Base-by-base conservation (phyloP, 2,329 filamentous ascomycete species). In the Alternaria incomplexa region DNA sequence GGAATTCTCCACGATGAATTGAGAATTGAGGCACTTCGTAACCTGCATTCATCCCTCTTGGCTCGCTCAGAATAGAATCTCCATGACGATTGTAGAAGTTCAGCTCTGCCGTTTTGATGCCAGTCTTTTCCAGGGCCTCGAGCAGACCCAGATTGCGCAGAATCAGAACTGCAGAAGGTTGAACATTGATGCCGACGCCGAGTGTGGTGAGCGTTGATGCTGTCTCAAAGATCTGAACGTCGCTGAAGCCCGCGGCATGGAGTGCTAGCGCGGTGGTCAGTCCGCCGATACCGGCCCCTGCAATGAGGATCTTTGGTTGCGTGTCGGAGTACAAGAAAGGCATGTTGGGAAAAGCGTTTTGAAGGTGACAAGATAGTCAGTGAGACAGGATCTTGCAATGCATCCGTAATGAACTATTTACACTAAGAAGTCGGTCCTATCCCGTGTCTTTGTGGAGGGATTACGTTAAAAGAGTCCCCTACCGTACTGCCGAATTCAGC, bases 201-300 rank as follows among this genome's bases (percentile, higher is more conserved):
- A 84, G 73, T 7, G 81, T 80, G 7, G 80, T 81, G 9, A 84
- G 73, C n/a, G 76, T 73, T 3, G 75, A 75, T 8, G 79, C 78
- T 3, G 82, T 78, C 63, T 84, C 82, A 66, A 81, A 84, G 23
- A 84, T 74, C 45, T 80, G 69, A 52, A 84, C 79, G 67, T 83
- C 75, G n/a, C 70, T 81, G 64, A 81, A 78, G 3, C 91, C 92
- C 74, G 89, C 88, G 76, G 90, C 90, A 30, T 91, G 91, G 30
- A 94, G 85, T 13, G 90, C 87, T 44, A 94, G 85, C 8, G 91
- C 91, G 40, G 84, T 86, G 59, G 90, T 87, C 36, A 94, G 82
- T 32, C 92, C 92, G 56, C 91, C 91, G 89, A 95, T 94, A 65
- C 91, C 90, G 89, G 72, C 71, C 17, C 74, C 74, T 28, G 65